phyloP scores from a whole-genome alignment of 805 yeast species.

The Pichia pseudocactophila region DNA sequence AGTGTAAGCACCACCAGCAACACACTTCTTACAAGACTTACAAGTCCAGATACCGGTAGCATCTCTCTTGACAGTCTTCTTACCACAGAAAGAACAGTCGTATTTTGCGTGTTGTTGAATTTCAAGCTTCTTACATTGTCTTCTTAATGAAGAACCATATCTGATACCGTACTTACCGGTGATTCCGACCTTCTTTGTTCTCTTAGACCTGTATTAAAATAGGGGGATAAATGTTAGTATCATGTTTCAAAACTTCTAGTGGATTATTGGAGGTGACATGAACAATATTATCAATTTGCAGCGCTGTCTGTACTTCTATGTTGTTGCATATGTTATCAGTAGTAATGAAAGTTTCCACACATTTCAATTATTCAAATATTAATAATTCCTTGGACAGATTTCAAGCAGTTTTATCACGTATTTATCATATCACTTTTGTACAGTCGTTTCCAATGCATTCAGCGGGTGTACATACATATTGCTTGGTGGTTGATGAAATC shows the following conservation, averaged over 20 bases:
- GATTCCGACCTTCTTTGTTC: conserved; percentile 99
- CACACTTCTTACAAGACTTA: conserved; percentile 88
- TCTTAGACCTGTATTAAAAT: conserved; percentile 71
- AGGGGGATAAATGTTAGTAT: conserved; percentile 4
- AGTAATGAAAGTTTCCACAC: no score
- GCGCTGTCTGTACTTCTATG: no score
- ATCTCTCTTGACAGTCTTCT: conserved; percentile 94
- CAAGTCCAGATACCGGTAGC: conserved; percentile 99
- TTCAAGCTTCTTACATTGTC: conserved; percentile 99
- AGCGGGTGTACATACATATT: conserved; percentile 3
- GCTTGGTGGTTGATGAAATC: conserved; percentile 3
- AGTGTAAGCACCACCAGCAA: conserved; percentile 99
- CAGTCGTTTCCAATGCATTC: no score
- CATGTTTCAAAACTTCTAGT: no score
- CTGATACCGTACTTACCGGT: conserved; percentile 99
- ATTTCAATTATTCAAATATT: no score
- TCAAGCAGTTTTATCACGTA: no score
- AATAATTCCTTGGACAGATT: no score
- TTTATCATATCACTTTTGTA: no score
- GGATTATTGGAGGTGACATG: no score
- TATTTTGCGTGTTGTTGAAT: conserved; percentile 97
- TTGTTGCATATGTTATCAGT: no score
- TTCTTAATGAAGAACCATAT: conserved; percentile 99
- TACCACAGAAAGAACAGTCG: conserved; percentile 99
- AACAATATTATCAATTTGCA: no score